Conservation (phyloP, 2,329 filamentous ascomycete species). For the Lithohypha guttulata region DNA sequence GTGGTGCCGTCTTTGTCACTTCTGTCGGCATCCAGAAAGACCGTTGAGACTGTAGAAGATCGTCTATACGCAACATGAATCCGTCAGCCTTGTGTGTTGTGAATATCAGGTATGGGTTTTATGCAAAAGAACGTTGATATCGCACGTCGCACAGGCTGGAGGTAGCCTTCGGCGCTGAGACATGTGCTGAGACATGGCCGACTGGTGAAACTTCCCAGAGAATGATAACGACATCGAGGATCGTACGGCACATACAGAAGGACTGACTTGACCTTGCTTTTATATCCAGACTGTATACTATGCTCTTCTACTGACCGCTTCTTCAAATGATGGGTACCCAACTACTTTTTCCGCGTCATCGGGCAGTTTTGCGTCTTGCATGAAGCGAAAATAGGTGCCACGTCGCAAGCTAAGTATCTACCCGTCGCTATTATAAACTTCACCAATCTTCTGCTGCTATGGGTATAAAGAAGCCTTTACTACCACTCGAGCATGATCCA, state of each 20-base stretch:
- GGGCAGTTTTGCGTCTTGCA: neutral
- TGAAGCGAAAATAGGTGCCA: conserved; percentile 3
- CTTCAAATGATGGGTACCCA: conserved; percentile 2
- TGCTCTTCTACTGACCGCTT: conserved; percentile 4
- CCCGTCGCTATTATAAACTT: neutral
- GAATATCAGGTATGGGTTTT: too few species aligned
- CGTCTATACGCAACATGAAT: too few species aligned
- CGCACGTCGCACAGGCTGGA: too few species aligned
- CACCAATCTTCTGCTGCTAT: neutral
- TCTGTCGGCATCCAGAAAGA: neutral
- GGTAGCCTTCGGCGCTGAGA: too few species aligned
- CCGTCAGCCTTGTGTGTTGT: too few species aligned
- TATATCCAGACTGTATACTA: too few species aligned
- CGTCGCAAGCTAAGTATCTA: conserved; percentile 8
- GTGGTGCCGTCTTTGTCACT: conserved; percentile 7
- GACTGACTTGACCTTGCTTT: neutral
- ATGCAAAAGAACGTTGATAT: too few species aligned
- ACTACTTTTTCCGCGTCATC: conserved; percentile 1
- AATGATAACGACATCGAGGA: too few species aligned
- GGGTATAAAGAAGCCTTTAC: conserved; percentile 2
- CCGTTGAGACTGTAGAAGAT: conserved; percentile 2
- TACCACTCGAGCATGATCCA: neutral
- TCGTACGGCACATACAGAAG: too few species aligned
- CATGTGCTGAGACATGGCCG: too few species aligned
- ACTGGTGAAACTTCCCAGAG: too few species aligned